Base-by-base conservation (phyloP, 2,329 filamentous ascomycete species). In the Beauveria asiatica region DNA sequence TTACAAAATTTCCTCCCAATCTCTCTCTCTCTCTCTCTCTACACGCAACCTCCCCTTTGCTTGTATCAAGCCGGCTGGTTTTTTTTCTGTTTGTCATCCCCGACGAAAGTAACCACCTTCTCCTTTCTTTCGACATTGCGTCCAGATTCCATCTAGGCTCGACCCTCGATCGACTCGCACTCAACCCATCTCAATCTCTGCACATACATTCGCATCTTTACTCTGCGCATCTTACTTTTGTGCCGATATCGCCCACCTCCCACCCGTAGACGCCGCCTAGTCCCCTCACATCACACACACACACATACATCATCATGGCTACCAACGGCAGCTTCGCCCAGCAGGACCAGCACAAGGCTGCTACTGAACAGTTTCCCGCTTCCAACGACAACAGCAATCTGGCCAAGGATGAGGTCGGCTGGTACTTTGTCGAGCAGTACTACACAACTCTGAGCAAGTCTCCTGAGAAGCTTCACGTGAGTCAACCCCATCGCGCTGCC, bases 371-470 rank as follows among this genome's bases (percentile, higher is more conserved):
- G 67, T 72, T 71, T 64, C 67, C 70, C 62, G 68, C 70, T 63
- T 67, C 69, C 64, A 65, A 70, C 45, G 69, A 68, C 60, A 76
- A 73, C 68, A 77, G 71, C 70, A 79, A 82, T 67, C 76, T 85
- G 45, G 80, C 81, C 68, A 97, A 96, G 80, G 92, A 96, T 74
- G 91, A 97, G 79, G 92, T 99, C 67, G 94, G 92, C 75, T 99
- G 94, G 94, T 97, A 93, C 79, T 99, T 99, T 68, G 94, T 99
- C 62, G 92, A 97, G 83, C 92, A 96, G 76, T 99, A 97, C 82
- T 99, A 99, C 79, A 97, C 90, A 68, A 99, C 92, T 64, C 79
- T 99, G 71, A 97, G 92, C 85, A 92, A 93, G 77, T 89, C 81
- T 66, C 92, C 94, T 23, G 92, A 96, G 72, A 95, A 94, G 77